These are phyloP conservation scores for Chalara sp. DNA, from an alignment of 2,329 filamentous ascomycete genomes.

Conservation along the genomic window DNA sequence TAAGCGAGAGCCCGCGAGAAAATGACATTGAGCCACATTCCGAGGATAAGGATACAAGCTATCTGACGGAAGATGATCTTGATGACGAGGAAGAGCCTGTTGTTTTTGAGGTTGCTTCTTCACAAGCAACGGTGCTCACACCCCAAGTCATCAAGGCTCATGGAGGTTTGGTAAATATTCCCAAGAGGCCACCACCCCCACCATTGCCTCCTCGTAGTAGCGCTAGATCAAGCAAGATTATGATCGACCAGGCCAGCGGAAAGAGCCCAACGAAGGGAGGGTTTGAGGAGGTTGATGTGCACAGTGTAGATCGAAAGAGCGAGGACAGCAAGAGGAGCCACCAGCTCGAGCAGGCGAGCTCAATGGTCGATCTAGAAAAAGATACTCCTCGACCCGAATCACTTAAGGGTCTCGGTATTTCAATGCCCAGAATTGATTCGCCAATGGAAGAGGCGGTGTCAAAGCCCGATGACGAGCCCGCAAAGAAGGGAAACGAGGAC, in stretches of 20 bases:
- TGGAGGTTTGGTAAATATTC: slow-evolving; percentile 77
- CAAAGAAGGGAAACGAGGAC: not conserved
- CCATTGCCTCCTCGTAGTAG: slow-evolving; percentile 69
- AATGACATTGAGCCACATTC: slow-evolving; percentile 36
- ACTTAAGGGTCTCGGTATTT: not conserved
- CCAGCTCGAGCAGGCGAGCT: slow-evolving; percentile 1
- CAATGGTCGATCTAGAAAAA: slow-evolving; percentile 4
- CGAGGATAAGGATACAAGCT: slow-evolving; percentile 38
- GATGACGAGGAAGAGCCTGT: slow-evolving; percentile 52
- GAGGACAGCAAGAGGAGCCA: slow-evolving; percentile 6
- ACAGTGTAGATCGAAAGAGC: slow-evolving; percentile 6
- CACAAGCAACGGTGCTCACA: slow-evolving; percentile 50
- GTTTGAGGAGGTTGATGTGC: slow-evolving; percentile 27
- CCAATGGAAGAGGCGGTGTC: not conserved
- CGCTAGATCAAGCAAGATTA: slow-evolving; percentile 32
- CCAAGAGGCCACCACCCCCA: slow-evolving; percentile 70
- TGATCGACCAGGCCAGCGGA: slow-evolving; percentile 20
- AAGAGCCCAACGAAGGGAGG: slow-evolving; percentile 16
- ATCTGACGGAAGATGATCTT: slow-evolving; percentile 37
- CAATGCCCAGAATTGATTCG: not conserved
- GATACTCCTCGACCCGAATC: not conserved
- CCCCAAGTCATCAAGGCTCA: slow-evolving; percentile 47
- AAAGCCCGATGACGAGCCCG: not conserved
- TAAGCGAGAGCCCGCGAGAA: slow-evolving; percentile 26
- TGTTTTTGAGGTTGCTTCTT: slow-evolving; percentile 59